Base-by-base conservation (phyloP, 2,329 filamentous ascomycete genomes). In the Calonectria hawksworthii region DNA sequence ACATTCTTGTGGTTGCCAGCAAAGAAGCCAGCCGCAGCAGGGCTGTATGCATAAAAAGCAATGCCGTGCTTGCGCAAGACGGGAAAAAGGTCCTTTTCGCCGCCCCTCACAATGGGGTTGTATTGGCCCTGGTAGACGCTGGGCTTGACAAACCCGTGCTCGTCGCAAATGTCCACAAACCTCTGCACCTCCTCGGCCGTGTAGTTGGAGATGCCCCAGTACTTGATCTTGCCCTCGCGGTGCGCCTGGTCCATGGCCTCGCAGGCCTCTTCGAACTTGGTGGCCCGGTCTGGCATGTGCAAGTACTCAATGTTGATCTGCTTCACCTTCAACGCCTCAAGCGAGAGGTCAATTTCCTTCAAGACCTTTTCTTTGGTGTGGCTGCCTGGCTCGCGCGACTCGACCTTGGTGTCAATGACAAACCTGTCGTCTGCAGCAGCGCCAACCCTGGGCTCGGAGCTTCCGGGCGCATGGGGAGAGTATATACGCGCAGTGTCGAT, bases 111-210 rank as follows among this genome's bases (percentile, higher is more conserved):
- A 14, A 90, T 79, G 13, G 85, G 81, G 68, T 89, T 89, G 79
- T 90, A 90, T 10, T 86, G 83, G 2, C 88, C 87, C 75, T 90
- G 86, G 74, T 88, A 90, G 4, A 88, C 86, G 7, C 80, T 83
- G 0, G 88, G 88, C 68, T 83, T 84, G n/a, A 87, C 82, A 32
- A 80, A 89, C 1, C 84, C 84, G 6, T 85, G 80, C 23, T 85
- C 74, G 44, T 86, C 83, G 75, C 88, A 90, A 18, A 89, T 85
- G 18, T 83, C 80, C 38, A 87, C 71, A 5, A 89, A 82, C 61
- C 84, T 70, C 67, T 86, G 82, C 0, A 90, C 87, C 72, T 90
- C 86, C 3, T 82, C 83, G 1, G 85, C 84, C 0, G 82, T 81
- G 76, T 86, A 89, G 75, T 89, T 90, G 16, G 85, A 88, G 5